Percentiles rank a stretch among this genome's conserved stretches.
These are phyloP conservation scores for Kockiozyma suomiensis DNA, from an alignment of 805 yeast species.

Conservation along the genomic window DNA sequence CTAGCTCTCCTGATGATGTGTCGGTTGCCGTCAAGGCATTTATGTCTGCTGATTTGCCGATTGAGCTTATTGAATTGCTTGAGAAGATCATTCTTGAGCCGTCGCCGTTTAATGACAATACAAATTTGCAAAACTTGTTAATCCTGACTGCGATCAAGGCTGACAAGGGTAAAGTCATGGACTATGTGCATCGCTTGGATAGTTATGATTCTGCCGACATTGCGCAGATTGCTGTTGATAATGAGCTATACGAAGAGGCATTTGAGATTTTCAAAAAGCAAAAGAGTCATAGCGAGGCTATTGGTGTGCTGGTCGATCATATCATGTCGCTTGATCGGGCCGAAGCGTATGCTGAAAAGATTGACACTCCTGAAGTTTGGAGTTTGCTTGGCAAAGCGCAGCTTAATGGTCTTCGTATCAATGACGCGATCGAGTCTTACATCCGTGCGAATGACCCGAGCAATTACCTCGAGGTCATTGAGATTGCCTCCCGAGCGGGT, in stretches of 20 bases:
- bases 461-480: slow-evolving; percentile 88
- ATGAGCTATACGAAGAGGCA: slow-evolving; percentile 89
- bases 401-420: slow-evolving; percentile 86
- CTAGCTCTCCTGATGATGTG: slow-evolving; percentile 89
- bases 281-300: slow-evolving; percentile 74
- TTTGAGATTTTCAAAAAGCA: slow-evolving; percentile 87
- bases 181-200: slow-evolving; percentile 85
- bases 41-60: slow-evolving; percentile 91
- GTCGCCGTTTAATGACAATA: slow-evolving; percentile 93
- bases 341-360: slow-evolving; percentile 86
- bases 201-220: slow-evolving; percentile 91
- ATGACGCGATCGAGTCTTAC: slow-evolving; percentile 90
- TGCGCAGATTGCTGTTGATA: slow-evolving; percentile 88
- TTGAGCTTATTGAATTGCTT: slow-evolving; percentile 88
- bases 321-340: slow-evolving; percentile 94
- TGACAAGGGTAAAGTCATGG: slow-evolving; percentile 79
- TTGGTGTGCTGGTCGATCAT: slow-evolving; percentile 89
- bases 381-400: slow-evolving; percentile 95
- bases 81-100: slow-evolving; percentile 97
- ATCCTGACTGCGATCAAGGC: slow-evolving; percentile 95
- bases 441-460: slow-evolving; percentile 89
- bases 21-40: slow-evolving; percentile 92
- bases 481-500: slow-evolving; percentile 93
- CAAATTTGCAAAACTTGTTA: slow-evolving; percentile 90
- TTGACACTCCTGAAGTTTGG: slow-evolving; percentile 87